phyloP scores from a whole-genome alignment of 2,329 filamentous ascomycete species.

The Fusarium xyrophilum region DNA sequence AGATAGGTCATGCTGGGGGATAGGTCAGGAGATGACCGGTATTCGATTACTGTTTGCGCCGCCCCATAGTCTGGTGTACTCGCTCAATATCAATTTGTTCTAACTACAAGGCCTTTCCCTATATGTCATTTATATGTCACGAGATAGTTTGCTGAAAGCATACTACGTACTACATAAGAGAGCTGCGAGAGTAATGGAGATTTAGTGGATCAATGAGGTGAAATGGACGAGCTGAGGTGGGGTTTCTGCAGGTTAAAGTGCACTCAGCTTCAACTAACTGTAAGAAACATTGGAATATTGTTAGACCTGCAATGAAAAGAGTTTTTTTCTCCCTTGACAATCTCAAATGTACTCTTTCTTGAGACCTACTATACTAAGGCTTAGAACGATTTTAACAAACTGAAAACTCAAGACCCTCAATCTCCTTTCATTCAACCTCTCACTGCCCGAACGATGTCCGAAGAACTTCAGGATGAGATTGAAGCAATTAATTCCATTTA shows the following conservation, averaged over 20 bases:
- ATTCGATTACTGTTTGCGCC: slow-evolving; percentile 40
- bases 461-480: slow-evolving; percentile 74
- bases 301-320: not conserved
- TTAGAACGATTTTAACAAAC: not conserved
- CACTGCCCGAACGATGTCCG: slow-evolving; percentile 53
- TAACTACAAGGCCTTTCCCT: slow-evolving; percentile 4
- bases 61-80: slow-evolving; percentile 42
- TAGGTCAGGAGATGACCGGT: slow-evolving; percentile 35
- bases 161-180: not conserved
- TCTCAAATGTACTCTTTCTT: not conserved
- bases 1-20: slow-evolving; percentile 39
- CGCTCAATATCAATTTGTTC: slow-evolving; percentile 39
- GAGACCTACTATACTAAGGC: not conserved
- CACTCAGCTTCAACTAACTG: slow-evolving; percentile 17
- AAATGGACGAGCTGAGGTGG: slow-evolving; percentile 29
- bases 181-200: not conserved
- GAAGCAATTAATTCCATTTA: slow-evolving; percentile 88
- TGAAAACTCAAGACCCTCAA: not conserved
- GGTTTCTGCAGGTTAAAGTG: slow-evolving; percentile 13
- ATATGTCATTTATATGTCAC: not conserved
- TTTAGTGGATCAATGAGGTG: slow-evolving; percentile 21
- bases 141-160: not conserved
- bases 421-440: slow-evolving; percentile 1
- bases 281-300: not conserved
- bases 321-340: too few species aligned